Conservation (phyloP, 345 rosid genomes). For the Salix udensis region DNA sequence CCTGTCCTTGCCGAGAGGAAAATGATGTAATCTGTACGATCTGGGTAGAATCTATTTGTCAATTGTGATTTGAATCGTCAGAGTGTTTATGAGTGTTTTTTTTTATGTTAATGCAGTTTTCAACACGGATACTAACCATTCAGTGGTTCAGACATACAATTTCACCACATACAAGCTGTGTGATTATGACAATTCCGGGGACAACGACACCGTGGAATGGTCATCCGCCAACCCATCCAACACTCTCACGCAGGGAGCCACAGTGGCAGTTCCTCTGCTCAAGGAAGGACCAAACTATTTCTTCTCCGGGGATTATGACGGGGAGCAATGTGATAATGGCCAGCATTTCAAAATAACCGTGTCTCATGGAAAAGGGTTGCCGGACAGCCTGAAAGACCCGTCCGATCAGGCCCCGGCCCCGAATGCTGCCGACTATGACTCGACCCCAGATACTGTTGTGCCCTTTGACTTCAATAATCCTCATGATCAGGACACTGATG, state of each 20-base stretch:
- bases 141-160: constrained; percentile 82
- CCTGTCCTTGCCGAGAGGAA: too few species aligned
- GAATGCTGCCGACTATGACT: constrained; percentile 42
- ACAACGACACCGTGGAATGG: constrained; percentile 61
- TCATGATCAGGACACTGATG: constrained; percentile 31
- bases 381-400: constrained; percentile 42
- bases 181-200: constrained; percentile 51
- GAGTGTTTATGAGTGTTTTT: neutral
- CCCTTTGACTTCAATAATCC: constrained; percentile 72
- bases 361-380: constrained; percentile 75
- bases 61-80: neutral
- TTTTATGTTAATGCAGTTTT: constrained; percentile 48
- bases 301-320: constrained; percentile 83
- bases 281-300: constrained; percentile 71
- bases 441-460: constrained; percentile 70
- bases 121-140: constrained; percentile 86
- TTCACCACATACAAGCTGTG: constrained; percentile 63
- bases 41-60: too few species aligned
- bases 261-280: constrained; percentile 64
- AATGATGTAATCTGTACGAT: too few species aligned
- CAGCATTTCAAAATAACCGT: constrained; percentile 69
- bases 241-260: constrained; percentile 45
- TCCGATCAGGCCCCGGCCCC: constrained; percentile 61
- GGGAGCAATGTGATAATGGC: constrained; percentile 75
- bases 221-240: constrained; percentile 68